Base-by-base conservation (phyloP, 2,329 filamentous ascomycete genomes). In the Penicillium paneum region DNA sequence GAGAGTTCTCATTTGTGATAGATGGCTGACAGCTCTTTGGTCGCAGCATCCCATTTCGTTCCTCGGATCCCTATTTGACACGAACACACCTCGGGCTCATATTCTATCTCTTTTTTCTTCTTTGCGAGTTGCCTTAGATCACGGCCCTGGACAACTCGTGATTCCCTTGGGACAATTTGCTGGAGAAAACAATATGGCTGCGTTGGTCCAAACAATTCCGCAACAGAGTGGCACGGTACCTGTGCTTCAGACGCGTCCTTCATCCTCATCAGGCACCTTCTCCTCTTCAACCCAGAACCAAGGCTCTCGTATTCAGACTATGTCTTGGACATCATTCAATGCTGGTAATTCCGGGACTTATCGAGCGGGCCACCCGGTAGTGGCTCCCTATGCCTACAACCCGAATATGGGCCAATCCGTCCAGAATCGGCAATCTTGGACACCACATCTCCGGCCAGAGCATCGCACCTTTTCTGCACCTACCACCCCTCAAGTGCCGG, bases 351-450 rank as follows among this genome's bases (percentile, higher is more conserved):
- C 66, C 39, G 70, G 73, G 47, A 81, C 77, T 71, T 69, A 77
- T 78, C 66, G 77, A 78, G 54, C 60, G 35, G 67, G 79, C 71
- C 67, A 79, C 71, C 62, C 88, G 84, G 70, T 83, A 81, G 83
- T 90, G 58, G 87, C 90, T 68, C 88, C 88, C 8, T 92, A 91
- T 74, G 87, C 88, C 39, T 91, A 91, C 64, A 87, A 87, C n/a
- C 86, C 88, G 24, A 85, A 80, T 59, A 74, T 90, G 63, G 81
- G 82, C 57, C 82, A 79, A 56, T 54, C 67, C 41, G 76, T 80
- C 60, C 81, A 83, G 75, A 75, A 61, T 74, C 81, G 70, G 68
- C 82, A 70, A 73, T 81, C 64, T 74, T 81, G 43, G 76, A 78
- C 57, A 45, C 82, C 83, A 52, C 78, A 82, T 65, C 73, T 84